These are phyloP conservation scores for Aspergillus hancockii DNA, from an alignment of 495 filamentous ascomycete species.

Conservation along the genomic window DNA sequence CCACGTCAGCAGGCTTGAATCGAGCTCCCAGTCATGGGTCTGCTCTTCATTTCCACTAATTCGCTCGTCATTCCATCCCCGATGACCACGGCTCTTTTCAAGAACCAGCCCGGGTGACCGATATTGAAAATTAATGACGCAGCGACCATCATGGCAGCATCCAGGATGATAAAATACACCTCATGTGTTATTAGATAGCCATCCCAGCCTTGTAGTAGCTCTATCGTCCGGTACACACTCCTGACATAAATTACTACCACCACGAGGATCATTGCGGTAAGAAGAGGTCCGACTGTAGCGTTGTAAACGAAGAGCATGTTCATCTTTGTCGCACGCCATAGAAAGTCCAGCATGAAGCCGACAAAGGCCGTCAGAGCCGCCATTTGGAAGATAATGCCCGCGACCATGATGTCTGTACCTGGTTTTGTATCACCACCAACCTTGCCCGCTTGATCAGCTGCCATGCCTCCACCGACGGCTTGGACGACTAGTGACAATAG, in stretches of 20 bases:
- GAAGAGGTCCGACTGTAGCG: conserved; percentile 29
- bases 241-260: conserved; percentile 51
- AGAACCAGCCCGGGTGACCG: too few relatives aligned
- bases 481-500: conserved; percentile 57
- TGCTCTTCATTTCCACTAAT: too few relatives aligned
- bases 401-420: conserved; percentile 60
- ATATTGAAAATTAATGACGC: conserved; percentile 53
- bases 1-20: too few relatives aligned
- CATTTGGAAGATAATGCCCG: conserved; percentile 59
- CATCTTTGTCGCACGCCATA: conserved; percentile 35
- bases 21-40: too few relatives aligned
- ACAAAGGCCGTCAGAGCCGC: conserved; percentile 55
- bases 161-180: conserved; percentile 57
- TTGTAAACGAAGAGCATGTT: conserved; percentile 16
- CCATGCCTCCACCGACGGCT: conserved; percentile 55
- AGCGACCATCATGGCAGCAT: conserved; percentile 55
- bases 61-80: too few relatives aligned
- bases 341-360: conserved; percentile 38
- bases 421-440: conserved; percentile 40
- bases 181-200: conserved; percentile 61
- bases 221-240: conserved; percentile 58
- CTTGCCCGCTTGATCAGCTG: conserved; percentile 47
- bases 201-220: conserved; percentile 58
- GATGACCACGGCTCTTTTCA: too few relatives aligned
- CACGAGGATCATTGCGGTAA: conserved; percentile 40